Base-by-base conservation (phyloP, 1,284 basidiomycete genomes). In the Sporisorium exsertum region DNA sequence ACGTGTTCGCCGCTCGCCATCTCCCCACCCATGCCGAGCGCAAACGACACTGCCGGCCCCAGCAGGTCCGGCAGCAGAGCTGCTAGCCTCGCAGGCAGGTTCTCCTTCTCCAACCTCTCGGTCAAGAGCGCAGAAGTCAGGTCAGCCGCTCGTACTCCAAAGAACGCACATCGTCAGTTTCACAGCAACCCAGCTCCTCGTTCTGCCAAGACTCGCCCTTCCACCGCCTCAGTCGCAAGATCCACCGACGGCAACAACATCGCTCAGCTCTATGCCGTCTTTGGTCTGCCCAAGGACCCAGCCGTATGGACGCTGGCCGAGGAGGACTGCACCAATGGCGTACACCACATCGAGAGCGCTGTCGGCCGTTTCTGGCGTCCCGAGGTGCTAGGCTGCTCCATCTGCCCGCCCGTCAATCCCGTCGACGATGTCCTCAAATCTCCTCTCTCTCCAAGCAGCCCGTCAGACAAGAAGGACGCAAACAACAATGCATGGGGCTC, bases 331-430 rank as follows among this genome's bases (percentile, higher is more conserved):
- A 91, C 93, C 57, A 87, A 91, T 64, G 93, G 94, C 61, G 88
- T 95, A 43, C 91, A 93, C 82, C 94, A 95, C 78, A 89, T 90
- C 37, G 93, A 95, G 55, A 92, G 93, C 77, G 94, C 94, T 43
- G 93, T 97, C 49, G 92, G 90, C 66, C 89, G 94, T 52, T 97
- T 93, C 90, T 97, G 94, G 94, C 88, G 95, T 58, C 94, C 95
- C 49, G 95, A 97, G 86, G 93, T 97, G 43, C 78, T 83, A 5
- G 81, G 81, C 46, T 81, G 81, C 70, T 81, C 80, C 67, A 81
- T 82, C 59, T 83, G 72, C 35, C 50, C 90, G 94, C 73, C 81
- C n/a, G 59, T 81, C 29, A 45, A 65, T 43, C 70, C 61, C 10
- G 33, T 50, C 55, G 67, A 65, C 4, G 72, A 70, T 9, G 47